Conservation (phyloP, 2,329 filamentous ascomycete genomes). For the Hypoxylon sp. region DNA sequence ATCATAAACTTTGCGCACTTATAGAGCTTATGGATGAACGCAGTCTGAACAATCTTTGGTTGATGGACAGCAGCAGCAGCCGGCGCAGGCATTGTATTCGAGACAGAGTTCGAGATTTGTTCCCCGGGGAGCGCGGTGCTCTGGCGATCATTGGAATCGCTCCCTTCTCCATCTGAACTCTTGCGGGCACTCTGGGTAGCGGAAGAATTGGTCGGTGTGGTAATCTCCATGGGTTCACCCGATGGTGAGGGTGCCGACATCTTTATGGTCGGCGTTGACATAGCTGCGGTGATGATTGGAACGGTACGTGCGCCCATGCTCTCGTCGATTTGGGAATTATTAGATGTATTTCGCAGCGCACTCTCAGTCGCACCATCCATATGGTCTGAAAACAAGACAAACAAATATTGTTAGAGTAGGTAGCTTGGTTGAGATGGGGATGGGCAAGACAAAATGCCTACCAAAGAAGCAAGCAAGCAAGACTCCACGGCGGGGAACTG, state of each 20-base stretch:
- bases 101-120: conserved; percentile 43
- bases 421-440: conserved; percentile 27
- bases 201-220: conserved; percentile 59
- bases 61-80: conserved; percentile 79
- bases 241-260: conserved; percentile 64
- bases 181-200: conserved; percentile 55
- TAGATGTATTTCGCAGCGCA: conserved; percentile 54
- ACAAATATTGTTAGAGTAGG: conserved; percentile 21
- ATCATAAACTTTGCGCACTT: conserved; percentile 68
- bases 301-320: conserved; percentile 63
- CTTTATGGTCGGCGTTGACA: conserved; percentile 62
- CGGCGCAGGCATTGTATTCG: conserved; percentile 60
- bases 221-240: conserved; percentile 69
- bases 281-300: conserved; percentile 55
- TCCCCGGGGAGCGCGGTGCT: conserved; percentile 53
- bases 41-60: conserved; percentile 97
- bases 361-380: conserved; percentile 64
- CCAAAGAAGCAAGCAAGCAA: conserved; percentile 37
- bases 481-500: conserved; percentile 15
- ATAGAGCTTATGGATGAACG: conserved; percentile 99
- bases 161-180: conserved; percentile 53
- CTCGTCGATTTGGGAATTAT: conserved; percentile 54
- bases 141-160: conserved; percentile 49
- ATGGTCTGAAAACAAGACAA: conserved; percentile 51
- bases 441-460: conserved; percentile 31